Conservation (phyloP, 108 stramenopile species). For the Cyclotella sp. region DNA sequence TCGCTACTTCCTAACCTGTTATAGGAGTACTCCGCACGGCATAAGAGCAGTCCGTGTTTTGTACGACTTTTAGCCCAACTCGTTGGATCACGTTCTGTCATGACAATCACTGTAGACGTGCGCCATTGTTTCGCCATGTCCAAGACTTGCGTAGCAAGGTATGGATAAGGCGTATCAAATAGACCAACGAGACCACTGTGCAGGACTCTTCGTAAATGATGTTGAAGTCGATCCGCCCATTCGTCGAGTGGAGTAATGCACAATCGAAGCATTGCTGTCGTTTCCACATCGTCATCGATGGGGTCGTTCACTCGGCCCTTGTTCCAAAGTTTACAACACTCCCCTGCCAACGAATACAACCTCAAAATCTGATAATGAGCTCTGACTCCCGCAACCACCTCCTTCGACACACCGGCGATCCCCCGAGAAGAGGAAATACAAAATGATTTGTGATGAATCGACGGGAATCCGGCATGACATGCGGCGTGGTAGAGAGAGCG, state of each 20-base stretch:
- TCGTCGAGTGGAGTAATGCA: conserved; percentile 26
- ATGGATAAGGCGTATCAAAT: conserved; percentile 56
- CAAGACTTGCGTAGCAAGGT: conserved; percentile 39
- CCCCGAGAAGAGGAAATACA: conserved; percentile 45
- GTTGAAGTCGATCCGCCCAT: conserved; percentile 30
- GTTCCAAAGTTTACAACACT: conserved; percentile 27
- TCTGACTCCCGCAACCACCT: conserved; percentile 38
- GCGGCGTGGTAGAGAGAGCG: conserved; percentile 48
- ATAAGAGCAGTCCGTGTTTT: conserved; percentile 45
- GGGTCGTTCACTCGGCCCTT: conserved; percentile 12
- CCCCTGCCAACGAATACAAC: conserved; percentile 38
- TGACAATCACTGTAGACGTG: conserved; percentile 24
- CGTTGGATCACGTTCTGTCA: conserved; percentile 43
- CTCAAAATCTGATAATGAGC: conserved; percentile 46
- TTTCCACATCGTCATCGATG: not conserved
- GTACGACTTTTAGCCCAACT: conserved; percentile 44
- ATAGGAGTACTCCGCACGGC: conserved; percentile 39
- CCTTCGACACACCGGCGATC: conserved; percentile 19
- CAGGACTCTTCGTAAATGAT: conserved; percentile 22
- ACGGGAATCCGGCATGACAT: conserved; percentile 44
- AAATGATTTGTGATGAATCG: conserved; percentile 58
- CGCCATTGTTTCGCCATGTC: conserved; percentile 18
- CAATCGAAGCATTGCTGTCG: not conserved
- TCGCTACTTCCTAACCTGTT: conserved; percentile 35
- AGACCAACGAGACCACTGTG: conserved; percentile 42